A percentile compares a stretch with the other conserved stretches of the same genome.
Evolutionary conservation across 2,329 filamentous ascomycete genomes (phyloP).

Genomic region (Cercospora beticola): DNA sequence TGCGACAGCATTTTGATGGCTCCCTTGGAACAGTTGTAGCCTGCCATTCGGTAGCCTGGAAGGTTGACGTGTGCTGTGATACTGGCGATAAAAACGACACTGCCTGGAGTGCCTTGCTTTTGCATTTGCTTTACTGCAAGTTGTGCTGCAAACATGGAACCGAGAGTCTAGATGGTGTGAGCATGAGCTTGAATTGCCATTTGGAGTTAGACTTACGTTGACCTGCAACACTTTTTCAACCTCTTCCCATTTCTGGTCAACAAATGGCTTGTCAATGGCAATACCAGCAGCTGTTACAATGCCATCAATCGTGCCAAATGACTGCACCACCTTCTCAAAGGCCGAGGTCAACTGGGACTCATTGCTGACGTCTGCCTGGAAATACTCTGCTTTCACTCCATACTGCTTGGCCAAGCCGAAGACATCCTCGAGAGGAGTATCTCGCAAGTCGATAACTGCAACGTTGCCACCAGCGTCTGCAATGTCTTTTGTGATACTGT

Average conservation of each 20-base stretch:
- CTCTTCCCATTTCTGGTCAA: slow-evolving; percentile 34
- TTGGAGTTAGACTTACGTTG: slow-evolving; percentile 31
- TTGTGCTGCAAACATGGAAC: slow-evolving; percentile 40
- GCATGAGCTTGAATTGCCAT: not conserved
- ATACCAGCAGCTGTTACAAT: slow-evolving; percentile 36
- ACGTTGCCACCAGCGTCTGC: slow-evolving; percentile 47
- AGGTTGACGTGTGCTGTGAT: slow-evolving; percentile 39
- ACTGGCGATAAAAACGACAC: slow-evolving; percentile 40
- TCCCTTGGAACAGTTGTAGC: slow-evolving; percentile 38
- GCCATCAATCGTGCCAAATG: slow-evolving; percentile 31
- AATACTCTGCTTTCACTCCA: slow-evolving; percentile 55
- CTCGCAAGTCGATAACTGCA: slow-evolving; percentile 61
- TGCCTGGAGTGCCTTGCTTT: slow-evolving; percentile 37
- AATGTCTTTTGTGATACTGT: slow-evolving; percentile 31
- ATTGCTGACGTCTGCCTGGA: slow-evolving; percentile 43
- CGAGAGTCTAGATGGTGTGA: slow-evolving; percentile 24
- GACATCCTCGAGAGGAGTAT: slow-evolving; percentile 30
- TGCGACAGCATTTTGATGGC: slow-evolving; percentile 31
- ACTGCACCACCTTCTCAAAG: slow-evolving; percentile 29
- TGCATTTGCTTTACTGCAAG: slow-evolving; percentile 39
- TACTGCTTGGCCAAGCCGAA: slow-evolving; percentile 51
- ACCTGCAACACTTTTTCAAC: slow-evolving; percentile 39
- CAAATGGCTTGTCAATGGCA: slow-evolving; percentile 34
- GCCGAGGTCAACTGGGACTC: slow-evolving; percentile 28
- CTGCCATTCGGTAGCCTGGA: slow-evolving; percentile 36